Conservation (phyloP, 2,329 filamentous ascomycete species). For the Ophiostoma sp. region DNA sequence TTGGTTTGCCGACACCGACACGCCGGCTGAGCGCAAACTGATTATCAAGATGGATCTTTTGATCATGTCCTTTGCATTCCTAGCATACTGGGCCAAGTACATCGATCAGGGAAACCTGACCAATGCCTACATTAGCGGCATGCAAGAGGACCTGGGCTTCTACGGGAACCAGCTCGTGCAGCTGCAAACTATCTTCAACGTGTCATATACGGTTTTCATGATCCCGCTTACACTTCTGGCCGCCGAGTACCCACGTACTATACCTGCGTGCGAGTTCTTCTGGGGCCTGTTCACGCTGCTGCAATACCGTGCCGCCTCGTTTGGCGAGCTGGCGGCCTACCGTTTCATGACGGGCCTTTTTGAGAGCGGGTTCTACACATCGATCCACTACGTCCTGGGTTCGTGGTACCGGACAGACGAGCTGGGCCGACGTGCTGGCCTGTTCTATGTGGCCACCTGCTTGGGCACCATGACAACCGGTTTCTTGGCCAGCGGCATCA, state of each 20-base stretch:
- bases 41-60: constrained; percentile 57
- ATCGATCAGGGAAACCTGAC: constrained; percentile 47
- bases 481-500: constrained; percentile 45
- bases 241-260: constrained; percentile 27
- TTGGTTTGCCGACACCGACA: constrained; percentile 54
- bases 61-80: constrained; percentile 57
- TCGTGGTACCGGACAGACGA: constrained; percentile 63
- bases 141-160: constrained; percentile 48
- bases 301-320: constrained; percentile 10
- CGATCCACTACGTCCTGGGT: constrained; percentile 49
- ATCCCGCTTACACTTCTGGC: constrained; percentile 29
- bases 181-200: constrained; percentile 38
- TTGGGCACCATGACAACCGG: constrained; percentile 43
- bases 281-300: constrained; percentile 31
- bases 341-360: constrained; percentile 42
- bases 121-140: constrained; percentile 51
- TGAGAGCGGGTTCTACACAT: constrained; percentile 49
- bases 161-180: constrained; percentile 43
- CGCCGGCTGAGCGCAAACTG: constrained; percentile 50
- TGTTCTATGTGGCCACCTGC: constrained; percentile 61
- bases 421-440: constrained; percentile 61
- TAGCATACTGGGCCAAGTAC: constrained; percentile 58
- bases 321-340: constrained; percentile 45
- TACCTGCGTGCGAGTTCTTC: constrained; percentile 26
- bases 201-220: constrained; percentile 28